A percentile compares a stretch with the other conserved stretches of the same genome.
Conservation (phyloP, 139 green algal genomes). For the Microglena sp. region DNA sequence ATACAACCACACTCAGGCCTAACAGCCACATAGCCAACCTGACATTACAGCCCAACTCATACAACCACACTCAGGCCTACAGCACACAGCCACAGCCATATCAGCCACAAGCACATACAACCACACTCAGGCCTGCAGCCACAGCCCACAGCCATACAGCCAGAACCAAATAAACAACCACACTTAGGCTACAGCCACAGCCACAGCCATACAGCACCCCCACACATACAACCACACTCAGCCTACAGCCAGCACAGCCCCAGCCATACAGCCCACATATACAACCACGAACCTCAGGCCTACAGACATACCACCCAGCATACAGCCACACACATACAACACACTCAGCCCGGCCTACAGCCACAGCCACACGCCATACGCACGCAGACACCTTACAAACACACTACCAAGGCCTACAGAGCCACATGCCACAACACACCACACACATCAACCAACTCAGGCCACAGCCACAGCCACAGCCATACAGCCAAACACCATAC, state of each 20-base stretch:
- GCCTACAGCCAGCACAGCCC: no score
- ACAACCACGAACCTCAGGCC: neutral
- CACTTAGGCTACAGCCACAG: no score
- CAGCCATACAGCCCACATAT: neutral
- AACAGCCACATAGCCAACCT: neutral
- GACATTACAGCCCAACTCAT: neutral
- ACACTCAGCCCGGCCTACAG: neutral
- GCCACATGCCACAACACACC: neutral
- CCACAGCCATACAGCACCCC: no score
- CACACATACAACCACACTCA: neutral
- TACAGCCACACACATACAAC: neutral
- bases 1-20: neutral
- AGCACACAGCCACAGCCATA: neutral
- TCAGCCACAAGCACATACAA: neutral
- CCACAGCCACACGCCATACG: neutral
- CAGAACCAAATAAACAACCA: neutral
- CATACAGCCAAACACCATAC: no score
- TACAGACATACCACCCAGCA: neutral
- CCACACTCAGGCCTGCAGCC: neutral
- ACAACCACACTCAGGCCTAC: neutral
- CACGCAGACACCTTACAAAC: neutral
- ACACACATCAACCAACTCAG: neutral
- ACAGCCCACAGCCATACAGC: neutral
- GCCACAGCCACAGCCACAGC: neutral
- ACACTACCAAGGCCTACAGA: no score